phyloP scores from a whole-genome alignment of 2,329 filamentous ascomycete species.

The Penicillium sp. region DNA sequence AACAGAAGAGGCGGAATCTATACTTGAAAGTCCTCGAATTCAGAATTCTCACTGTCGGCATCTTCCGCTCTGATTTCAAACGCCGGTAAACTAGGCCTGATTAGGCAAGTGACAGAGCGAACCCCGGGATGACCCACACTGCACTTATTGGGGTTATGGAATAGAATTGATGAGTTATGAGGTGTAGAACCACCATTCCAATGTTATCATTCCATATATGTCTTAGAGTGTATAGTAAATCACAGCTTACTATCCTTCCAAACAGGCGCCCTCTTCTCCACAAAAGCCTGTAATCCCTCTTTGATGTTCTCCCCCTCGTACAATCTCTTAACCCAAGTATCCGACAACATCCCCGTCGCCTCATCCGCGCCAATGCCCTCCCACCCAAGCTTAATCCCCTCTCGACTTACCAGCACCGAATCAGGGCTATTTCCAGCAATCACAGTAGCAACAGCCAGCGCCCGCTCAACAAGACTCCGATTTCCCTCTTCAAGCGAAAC shows the following conservation, averaged over 20 bases:
- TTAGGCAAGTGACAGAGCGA: neutral
- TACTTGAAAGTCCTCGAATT: neutral
- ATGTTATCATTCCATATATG: no score
- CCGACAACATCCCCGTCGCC: conserved; percentile 58
- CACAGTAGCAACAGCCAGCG: conserved; percentile 54
- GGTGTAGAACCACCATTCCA: no score
- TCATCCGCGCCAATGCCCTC: conserved; percentile 66
- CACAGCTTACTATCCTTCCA: conserved; percentile 55
- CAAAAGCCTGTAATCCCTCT: conserved; percentile 73
- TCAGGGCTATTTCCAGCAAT: conserved; percentile 72
- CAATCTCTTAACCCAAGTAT: conserved; percentile 61
- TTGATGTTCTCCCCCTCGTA: conserved; percentile 70
- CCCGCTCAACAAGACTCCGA: conserved; percentile 14
- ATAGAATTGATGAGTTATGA: no score
- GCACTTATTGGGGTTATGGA: neutral
- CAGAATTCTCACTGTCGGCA: neutral
- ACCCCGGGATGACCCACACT: neutral
- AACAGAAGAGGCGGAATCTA: neutral
- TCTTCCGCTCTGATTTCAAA: neutral
- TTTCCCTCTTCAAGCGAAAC: conserved; percentile 7
- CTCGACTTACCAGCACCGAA: conserved; percentile 70
- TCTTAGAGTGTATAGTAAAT: neutral
- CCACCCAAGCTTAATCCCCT: conserved; percentile 72
- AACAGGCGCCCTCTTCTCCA: conserved; percentile 69
- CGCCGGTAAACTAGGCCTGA: neutral